Base-by-base conservation (phyloP, 208 protist species). In the Trypanosoma platydactyli region DNA sequence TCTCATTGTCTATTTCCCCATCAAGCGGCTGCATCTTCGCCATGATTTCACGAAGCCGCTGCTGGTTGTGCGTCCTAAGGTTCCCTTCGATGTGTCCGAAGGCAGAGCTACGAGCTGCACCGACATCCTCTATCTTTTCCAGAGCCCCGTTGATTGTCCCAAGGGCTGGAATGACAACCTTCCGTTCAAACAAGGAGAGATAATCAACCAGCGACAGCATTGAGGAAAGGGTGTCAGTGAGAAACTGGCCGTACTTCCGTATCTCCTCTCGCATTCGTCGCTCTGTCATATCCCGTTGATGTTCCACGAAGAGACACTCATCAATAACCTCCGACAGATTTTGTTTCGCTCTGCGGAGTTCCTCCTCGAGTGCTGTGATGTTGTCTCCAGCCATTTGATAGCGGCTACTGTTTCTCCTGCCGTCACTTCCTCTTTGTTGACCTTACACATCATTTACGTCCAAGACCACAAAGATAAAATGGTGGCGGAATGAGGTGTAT, bases 311-410 rank as follows among this genome's bases (percentile, higher is more conserved):
- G 20, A 92, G 75, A 59, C 79, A 88, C 61, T 92, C 86, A 69
- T 92, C 86, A 59, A 92, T 84, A 0, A 92, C 80, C 53, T 92
- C 86, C 0, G 79, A 80, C 0, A 92, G 68, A 40, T 80, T 78
- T 44, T 76, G 62, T 53, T 84, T 74, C 13, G 73, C 66, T 58
- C 63, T 84, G 29, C 42, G 54, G 20, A 73, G 61, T 29, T 68
- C 61, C 15, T 62, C 65, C 16, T 42, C 20, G 29, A 66, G 30
- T 33, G 49, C 45, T 9, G 24, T 20, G 7, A 38, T 29, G 42
- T 57, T n/a, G 2, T n/a, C n/a, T 5, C 6, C 60, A 35, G 6
- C 38, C 50, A 66, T 46, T 16, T 40, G 25, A 44, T 11, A 27
- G 22, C 22, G 15, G 15, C 1, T 51, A 3, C n/a, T 54, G 12